Evolutionary conservation across 116 monocot genomes (phyloP).

Genomic region (Iris pallida): DNA sequence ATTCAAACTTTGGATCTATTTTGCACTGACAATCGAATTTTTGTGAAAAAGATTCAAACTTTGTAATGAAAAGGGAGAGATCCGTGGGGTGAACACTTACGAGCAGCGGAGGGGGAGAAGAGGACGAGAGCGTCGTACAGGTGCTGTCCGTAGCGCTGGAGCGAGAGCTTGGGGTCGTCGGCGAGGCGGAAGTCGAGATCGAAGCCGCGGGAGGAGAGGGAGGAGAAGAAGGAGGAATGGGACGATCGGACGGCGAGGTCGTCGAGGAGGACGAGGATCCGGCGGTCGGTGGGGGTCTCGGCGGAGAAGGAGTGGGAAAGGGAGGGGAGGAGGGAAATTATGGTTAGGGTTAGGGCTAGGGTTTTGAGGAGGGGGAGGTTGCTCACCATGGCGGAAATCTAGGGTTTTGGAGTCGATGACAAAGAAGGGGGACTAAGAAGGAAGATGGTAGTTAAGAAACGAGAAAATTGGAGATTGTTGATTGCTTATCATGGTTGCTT

Average conservation of each 20-base stretch:
- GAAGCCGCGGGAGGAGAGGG: constrained; percentile 67
- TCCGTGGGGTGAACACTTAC: constrained; percentile 20
- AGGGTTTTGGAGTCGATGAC: neutral
- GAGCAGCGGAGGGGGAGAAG: constrained; percentile 65
- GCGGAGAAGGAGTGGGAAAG: constrained; percentile 22
- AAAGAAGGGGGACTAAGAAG: neutral
- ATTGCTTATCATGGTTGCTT: too few species aligned
- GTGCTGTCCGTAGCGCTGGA: constrained; percentile 74
- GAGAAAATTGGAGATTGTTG: too few species aligned
- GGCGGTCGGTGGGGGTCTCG: constrained; percentile 48
- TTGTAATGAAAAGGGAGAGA: neutral
- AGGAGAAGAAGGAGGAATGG: constrained; percentile 82
- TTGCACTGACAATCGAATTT: too few species aligned
- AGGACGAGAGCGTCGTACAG: constrained; percentile 77
- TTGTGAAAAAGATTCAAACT: neutral
- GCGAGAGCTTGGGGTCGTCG: constrained; percentile 61
- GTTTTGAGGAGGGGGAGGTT: neutral
- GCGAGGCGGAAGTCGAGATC: constrained; percentile 77
- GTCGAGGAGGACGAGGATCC: constrained; percentile 82
- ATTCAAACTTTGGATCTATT: too few species aligned
- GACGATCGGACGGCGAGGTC: constrained; percentile 81
- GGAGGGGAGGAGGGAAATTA: constrained; percentile 4
- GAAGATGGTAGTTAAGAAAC: neutral
- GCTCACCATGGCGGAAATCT: neutral
- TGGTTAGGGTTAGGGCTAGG: neutral